Evolutionary conservation across 2,329 filamentous ascomycete genomes (phyloP).

Genomic region (Colletotrichum tabaci): DNA sequence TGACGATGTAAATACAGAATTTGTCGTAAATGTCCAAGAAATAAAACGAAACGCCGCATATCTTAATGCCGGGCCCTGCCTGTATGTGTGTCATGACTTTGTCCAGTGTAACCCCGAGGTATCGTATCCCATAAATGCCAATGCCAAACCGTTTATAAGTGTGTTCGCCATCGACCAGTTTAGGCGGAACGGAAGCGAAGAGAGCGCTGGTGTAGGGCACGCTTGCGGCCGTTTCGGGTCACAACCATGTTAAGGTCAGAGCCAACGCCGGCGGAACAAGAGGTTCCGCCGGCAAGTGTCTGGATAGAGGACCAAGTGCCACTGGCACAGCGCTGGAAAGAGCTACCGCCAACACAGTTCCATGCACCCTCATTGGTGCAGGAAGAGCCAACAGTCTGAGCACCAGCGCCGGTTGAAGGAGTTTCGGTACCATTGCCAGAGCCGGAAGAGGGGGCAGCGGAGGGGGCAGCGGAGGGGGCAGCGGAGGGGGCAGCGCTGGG

Average conservation of each 20-base stretch:
- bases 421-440: slow-evolving; percentile 35
- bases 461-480: slow-evolving; percentile 36
- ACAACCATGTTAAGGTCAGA: slow-evolving; percentile 55
- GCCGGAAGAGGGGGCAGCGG: slow-evolving; percentile 18
- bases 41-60: too few relatives aligned
- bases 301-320: slow-evolving; percentile 64
- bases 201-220: slow-evolving; percentile 46
- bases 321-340: slow-evolving; percentile 70
- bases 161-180: slow-evolving; percentile 42
- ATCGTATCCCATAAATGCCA: slow-evolving; percentile 41
- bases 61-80: too few relatives aligned
- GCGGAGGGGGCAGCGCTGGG: slow-evolving; percentile 31
- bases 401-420: slow-evolving; percentile 47
- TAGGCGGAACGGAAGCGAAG: slow-evolving; percentile 42
- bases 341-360: slow-evolving; percentile 67
- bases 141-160: too few relatives aligned
- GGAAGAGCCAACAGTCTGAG: slow-evolving; percentile 57
- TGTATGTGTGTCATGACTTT: too few relatives aligned
- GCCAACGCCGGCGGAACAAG: slow-evolving; percentile 60
- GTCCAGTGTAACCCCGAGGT: slow-evolving; percentile 6
- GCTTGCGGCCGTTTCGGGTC: slow-evolving; percentile 47
- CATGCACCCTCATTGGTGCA: slow-evolving; percentile 66
- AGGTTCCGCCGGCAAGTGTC: slow-evolving; percentile 61
- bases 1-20: too few relatives aligned
- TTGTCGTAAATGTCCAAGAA: too few relatives aligned